phyloP scores from a whole-genome alignment of 768 basidiomycete genomes.

The Obba rivulosa region DNA sequence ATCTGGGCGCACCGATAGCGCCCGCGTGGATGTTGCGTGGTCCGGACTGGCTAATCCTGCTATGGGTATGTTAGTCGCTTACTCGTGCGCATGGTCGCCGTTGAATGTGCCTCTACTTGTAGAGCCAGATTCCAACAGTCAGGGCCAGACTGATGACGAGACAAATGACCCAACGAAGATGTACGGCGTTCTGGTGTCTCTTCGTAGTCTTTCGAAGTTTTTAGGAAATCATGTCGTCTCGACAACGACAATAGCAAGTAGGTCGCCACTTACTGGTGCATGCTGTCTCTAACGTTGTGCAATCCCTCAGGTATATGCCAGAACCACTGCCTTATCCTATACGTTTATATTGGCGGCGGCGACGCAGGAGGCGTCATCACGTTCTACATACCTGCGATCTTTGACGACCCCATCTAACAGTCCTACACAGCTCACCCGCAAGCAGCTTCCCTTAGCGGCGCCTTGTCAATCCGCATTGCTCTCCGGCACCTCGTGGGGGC shows the following conservation, averaged over 20 bases:
- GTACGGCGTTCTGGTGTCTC: slow-evolving; percentile 63
- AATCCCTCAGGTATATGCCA: slow-evolving; percentile 63
- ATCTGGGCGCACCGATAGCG: slow-evolving; percentile 62
- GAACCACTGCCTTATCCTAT: slow-evolving; percentile 79
- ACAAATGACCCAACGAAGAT: slow-evolving; percentile 49
- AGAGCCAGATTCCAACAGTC: slow-evolving; percentile 19
- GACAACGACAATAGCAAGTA: slow-evolving; percentile 81
- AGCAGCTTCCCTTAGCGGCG: no score
- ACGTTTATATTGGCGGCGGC: slow-evolving; percentile 82
- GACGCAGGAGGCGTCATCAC: slow-evolving; percentile 79
- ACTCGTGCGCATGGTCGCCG: not conserved
- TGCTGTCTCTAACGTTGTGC: not conserved
- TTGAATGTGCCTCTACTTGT: not conserved
- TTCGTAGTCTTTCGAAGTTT: slow-evolving; percentile 76
- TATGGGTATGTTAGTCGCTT: slow-evolving; percentile 30
- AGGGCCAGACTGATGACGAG: slow-evolving; percentile 25
- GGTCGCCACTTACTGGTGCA: slow-evolving; percentile 21
- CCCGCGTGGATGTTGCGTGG: slow-evolving; percentile 82
- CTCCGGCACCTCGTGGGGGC: no score
- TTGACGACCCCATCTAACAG: slow-evolving; percentile 31
- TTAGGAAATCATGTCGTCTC: slow-evolving; percentile 76
- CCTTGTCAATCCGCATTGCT: no score
- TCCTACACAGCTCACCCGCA: no score
- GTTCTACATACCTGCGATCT: slow-evolving; percentile 79
- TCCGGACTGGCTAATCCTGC: slow-evolving; percentile 61